Base-by-base conservation (phyloP, 257 asterid species). In the Craterostigma plantagineum region DNA sequence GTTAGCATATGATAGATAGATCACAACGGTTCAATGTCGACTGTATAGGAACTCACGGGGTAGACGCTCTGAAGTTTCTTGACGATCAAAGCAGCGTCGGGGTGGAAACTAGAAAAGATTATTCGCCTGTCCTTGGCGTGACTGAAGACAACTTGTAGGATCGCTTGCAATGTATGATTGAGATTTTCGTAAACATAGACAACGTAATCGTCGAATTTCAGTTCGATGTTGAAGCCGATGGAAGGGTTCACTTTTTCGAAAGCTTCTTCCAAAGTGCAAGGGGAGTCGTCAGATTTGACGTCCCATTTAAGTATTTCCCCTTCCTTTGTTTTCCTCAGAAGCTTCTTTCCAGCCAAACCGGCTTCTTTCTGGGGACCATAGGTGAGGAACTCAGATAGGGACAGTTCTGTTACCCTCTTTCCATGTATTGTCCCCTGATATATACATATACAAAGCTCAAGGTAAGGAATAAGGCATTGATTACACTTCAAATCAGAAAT, bases 191-290 rank as follows among this genome's bases (percentile, higher is more conserved):
- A 79, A 16, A 56, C 53, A 51, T 90, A 90, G 0, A 65, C 75
- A 7, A 67, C 15, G 43, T 62, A 52, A 49, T 90, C 99, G 14
- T 90, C 99, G 1, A 90, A 75, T 56, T 90, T 90, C 37, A 90
- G 44, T 49, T 90, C 99, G 14, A 90, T 73, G 68, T 90, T 83
- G 76, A 90, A 90, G 0, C 99, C 99, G 7, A 79, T 37, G 1
- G 58, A 42, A n/a, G 94, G 87, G 57, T 53, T 69, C 12, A 90
- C 99, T 48, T 71, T 67, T 58, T 67, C 57, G 51, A 90, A 77
- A 1, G 79, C 99, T 16, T 83, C 91, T 63, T 83, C 66, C 10
- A 90, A 55, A 2, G 99, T 90, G 65, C 99, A 90, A 0, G 63
- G 56, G 0, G 62, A 30, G 51, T 90, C 95, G 42, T 90, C 99